Conservation (phyloP, 2,329 filamentous ascomycete genomes). For the Colletotrichum spaethianum region DNA sequence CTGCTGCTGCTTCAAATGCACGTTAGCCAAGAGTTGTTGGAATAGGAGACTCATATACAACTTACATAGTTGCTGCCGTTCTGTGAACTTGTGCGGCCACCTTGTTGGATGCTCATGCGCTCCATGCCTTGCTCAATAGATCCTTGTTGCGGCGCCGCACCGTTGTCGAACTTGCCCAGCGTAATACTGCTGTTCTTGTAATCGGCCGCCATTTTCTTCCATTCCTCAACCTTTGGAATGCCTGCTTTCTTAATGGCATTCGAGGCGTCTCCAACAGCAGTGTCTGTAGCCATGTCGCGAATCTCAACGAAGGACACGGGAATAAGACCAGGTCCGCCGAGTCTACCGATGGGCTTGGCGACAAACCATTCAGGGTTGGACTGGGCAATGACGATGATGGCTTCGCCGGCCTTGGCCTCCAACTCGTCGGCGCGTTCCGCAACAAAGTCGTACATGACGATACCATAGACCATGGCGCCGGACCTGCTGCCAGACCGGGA, state of each 20-base stretch:
- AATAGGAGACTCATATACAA: slow-evolving; percentile 28
- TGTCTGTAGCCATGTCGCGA: slow-evolving; percentile 90
- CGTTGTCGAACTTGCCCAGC: slow-evolving; percentile 86
- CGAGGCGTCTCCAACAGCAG: slow-evolving; percentile 83
- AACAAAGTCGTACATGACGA: slow-evolving; percentile 97
- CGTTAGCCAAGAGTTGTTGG: neutral
- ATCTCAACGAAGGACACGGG: slow-evolving; percentile 98
- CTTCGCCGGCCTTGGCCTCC: slow-evolving; percentile 94
- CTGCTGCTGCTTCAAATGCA: neutral
- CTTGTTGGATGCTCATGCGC: slow-evolving; percentile 81
- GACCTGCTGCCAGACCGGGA: slow-evolving; percentile 65
- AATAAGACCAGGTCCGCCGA: slow-evolving; percentile 96
- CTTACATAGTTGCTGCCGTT: slow-evolving; percentile 66
- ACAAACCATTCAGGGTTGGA: slow-evolving; percentile 99
- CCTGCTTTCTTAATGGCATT: slow-evolving; percentile 91
- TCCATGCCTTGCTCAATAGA: slow-evolving; percentile 80
- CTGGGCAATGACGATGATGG: slow-evolving; percentile 98
- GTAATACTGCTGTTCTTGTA: slow-evolving; percentile 99
- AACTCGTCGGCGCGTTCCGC: slow-evolving; percentile 96
- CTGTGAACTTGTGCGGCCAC: slow-evolving; percentile 63
- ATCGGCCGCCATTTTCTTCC: slow-evolving; percentile 99
- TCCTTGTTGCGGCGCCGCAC: slow-evolving; percentile 57
- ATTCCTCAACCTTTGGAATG: slow-evolving; percentile 95
- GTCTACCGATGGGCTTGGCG: slow-evolving; percentile 95
- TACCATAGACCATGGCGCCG: slow-evolving; percentile 94